A percentile compares a stretch with the other conserved stretches of the same genome.
phyloP scores from a whole-genome alignment of 1,284 basidiomycete genomes.

The Melampsora abietis-canadensis region DNA sequence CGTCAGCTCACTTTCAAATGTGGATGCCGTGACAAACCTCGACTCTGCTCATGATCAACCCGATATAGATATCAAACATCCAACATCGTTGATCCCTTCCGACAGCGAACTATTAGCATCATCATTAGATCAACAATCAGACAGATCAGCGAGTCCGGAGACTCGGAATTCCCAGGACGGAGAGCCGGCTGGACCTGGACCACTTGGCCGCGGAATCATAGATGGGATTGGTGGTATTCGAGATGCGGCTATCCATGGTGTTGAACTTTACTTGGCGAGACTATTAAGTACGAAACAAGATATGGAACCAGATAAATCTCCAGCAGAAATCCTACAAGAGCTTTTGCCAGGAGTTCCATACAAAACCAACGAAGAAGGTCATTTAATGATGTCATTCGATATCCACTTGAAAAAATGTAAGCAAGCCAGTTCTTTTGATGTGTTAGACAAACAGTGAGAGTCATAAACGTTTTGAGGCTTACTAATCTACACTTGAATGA shows the following conservation, averaged over 20 bases:
- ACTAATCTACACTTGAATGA: neutral
- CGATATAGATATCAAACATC: neutral
- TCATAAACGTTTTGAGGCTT: neutral
- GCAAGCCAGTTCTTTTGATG: neutral
- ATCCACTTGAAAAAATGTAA: constrained; percentile 44
- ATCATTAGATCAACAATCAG: neutral
- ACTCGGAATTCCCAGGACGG: neutral
- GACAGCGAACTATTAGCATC: neutral
- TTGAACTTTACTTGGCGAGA: constrained; percentile 49
- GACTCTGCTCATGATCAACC: neutral
- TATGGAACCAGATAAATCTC: constrained; percentile 48
- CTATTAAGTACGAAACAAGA: constrained; percentile 47
- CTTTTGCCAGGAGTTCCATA: constrained; percentile 49
- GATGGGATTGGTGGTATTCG: constrained; percentile 55
- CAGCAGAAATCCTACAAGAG: constrained; percentile 46
- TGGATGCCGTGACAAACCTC: constrained; percentile 42
- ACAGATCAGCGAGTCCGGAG: neutral
- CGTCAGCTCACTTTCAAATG: constrained; percentile 47
- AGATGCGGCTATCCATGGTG: constrained; percentile 53
- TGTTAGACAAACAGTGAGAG: neutral
- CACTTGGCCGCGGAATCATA: constrained; percentile 54
- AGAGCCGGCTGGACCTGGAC: constrained; percentile 45
- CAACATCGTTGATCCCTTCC: neutral
- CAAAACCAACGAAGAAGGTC: constrained; percentile 45
- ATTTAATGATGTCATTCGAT: constrained; percentile 49